phyloP scores from a whole-genome alignment of 768 basidiomycete genomes.

The Tylopilus vinaceipallidus region DNA sequence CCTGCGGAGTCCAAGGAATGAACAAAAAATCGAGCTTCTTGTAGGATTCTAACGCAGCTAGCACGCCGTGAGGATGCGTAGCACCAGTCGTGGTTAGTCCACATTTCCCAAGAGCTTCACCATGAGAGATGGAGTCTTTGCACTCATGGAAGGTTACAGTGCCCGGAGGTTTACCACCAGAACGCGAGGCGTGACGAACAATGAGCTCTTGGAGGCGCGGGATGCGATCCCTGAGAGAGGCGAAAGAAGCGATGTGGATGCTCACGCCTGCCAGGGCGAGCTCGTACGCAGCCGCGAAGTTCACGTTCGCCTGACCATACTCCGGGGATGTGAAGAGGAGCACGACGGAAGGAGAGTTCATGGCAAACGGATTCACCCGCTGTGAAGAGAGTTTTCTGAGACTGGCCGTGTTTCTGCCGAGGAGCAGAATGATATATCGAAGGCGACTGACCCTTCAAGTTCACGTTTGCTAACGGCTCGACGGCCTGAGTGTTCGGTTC shows the following conservation, averaged over 20 bases:
- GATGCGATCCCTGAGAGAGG: conserved; percentile 7
- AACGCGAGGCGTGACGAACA: not conserved
- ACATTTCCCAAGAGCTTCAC: not conserved
- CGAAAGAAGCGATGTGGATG: conserved; percentile 11
- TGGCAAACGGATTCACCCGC: too few species aligned
- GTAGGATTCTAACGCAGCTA: conserved; percentile 5
- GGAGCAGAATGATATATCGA: too few species aligned
- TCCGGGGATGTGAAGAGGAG: conserved; percentile 13
- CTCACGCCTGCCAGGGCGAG: conserved; percentile 12
- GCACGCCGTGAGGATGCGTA: conserved; percentile 1
- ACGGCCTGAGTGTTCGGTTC: too few species aligned
- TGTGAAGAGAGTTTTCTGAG: too few species aligned
- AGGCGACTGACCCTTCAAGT: too few species aligned
- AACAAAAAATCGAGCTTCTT: not conserved
- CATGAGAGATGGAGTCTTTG: not conserved
- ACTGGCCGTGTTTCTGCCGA: too few species aligned
- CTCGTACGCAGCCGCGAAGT: conserved; percentile 12
- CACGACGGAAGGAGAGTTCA: not conserved
- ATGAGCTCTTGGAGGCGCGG: conserved; percentile 7
- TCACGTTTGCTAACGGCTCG: too few species aligned
- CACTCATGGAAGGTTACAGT: conserved; percentile 8
- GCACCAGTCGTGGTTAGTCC: not conserved
- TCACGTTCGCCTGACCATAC: conserved; percentile 3
- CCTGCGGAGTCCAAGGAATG: conserved; percentile 5
- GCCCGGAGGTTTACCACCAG: not conserved